phyloP scores from a whole-genome alignment of 2,329 filamentous ascomycete species.

The Sarocladium kiliense region DNA sequence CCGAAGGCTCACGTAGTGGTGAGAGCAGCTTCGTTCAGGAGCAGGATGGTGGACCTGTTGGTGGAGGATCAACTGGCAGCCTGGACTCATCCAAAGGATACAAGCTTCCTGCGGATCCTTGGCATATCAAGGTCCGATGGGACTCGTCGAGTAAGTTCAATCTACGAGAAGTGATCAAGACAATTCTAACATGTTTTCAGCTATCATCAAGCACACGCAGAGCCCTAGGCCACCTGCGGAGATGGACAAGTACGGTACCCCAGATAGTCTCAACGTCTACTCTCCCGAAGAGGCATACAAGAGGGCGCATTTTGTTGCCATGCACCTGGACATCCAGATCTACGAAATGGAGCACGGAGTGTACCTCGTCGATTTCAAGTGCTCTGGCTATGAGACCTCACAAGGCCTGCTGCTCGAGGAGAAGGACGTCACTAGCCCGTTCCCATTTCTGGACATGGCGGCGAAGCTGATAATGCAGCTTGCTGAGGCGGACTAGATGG shows the following conservation, averaged over 20 bases:
- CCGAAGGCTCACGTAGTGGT: slow-evolving; percentile 25
- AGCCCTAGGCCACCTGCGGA: slow-evolving; percentile 11
- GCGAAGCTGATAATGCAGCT: slow-evolving; percentile 89
- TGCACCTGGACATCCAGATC: slow-evolving; percentile 93
- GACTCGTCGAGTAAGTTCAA: slow-evolving; percentile 67
- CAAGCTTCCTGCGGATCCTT: slow-evolving; percentile 85
- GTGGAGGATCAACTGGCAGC: slow-evolving; percentile 29
- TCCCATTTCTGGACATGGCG: slow-evolving; percentile 92
- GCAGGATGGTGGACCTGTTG: slow-evolving; percentile 27
- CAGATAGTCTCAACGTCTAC: slow-evolving; percentile 34
- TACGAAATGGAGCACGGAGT: slow-evolving; percentile 90
- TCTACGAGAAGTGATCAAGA: neutral
- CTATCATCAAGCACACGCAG: slow-evolving; percentile 19
- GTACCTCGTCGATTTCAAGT: slow-evolving; percentile 98
- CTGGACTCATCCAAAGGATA: slow-evolving; percentile 60
- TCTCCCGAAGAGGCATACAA: slow-evolving; percentile 30
- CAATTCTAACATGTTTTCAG: slow-evolving; percentile 24
- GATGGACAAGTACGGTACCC: slow-evolving; percentile 17
- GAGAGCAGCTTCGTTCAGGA: slow-evolving; percentile 37
- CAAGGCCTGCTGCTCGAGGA: slow-evolving; percentile 75
- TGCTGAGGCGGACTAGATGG: slow-evolving; percentile 64
- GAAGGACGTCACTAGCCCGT: slow-evolving; percentile 92
- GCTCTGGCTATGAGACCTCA: slow-evolving; percentile 83
- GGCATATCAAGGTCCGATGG: slow-evolving; percentile 90
- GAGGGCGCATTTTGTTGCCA: slow-evolving; percentile 67